Conservation (phyloP, 2,329 filamentous ascomycete genomes). For the Graphilbum fragrans region DNA sequence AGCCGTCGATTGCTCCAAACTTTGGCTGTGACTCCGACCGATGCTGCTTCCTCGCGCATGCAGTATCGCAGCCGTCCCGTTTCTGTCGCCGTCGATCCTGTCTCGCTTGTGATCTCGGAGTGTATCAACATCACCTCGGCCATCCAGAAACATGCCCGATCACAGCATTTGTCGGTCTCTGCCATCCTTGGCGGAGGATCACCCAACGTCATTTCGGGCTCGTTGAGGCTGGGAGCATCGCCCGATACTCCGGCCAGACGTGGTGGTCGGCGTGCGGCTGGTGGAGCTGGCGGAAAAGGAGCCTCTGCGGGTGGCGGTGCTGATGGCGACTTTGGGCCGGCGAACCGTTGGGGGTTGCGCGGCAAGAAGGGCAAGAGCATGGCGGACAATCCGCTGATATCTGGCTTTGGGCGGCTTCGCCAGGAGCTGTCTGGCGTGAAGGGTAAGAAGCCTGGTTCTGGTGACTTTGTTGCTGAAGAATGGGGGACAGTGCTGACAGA, state of each 20-base stretch:
- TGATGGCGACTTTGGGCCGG: conserved; percentile 54
- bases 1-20: neutral
- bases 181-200: conserved; percentile 73
- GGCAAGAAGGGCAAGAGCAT: conserved; percentile 95
- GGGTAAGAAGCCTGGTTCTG: no score
- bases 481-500: conserved; percentile 13
- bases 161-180: conserved; percentile 90
- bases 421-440: conserved; percentile 78
- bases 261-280: neutral
- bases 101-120: conserved; percentile 92
- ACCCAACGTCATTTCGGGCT: conserved; percentile 35
- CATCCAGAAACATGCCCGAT: conserved; percentile 94
- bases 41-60: conserved; percentile 28
- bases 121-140: conserved; percentile 97
- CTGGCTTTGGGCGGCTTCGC: conserved; percentile 81
- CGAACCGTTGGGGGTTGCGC: conserved; percentile 82
- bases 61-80: conserved; percentile 51
- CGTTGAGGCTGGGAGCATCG: conserved; percentile 15
- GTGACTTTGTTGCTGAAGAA: neutral
- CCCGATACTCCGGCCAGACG: conserved; percentile 2
- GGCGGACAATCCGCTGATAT: conserved; percentile 94
- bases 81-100: conserved; percentile 76
- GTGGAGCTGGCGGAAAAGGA: neutral
- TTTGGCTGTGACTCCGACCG: no score
- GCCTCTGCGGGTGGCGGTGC: neutral